phyloP scores from a whole-genome alignment of 148 eudicot species.

The Rhododendron simsii region DNA sequence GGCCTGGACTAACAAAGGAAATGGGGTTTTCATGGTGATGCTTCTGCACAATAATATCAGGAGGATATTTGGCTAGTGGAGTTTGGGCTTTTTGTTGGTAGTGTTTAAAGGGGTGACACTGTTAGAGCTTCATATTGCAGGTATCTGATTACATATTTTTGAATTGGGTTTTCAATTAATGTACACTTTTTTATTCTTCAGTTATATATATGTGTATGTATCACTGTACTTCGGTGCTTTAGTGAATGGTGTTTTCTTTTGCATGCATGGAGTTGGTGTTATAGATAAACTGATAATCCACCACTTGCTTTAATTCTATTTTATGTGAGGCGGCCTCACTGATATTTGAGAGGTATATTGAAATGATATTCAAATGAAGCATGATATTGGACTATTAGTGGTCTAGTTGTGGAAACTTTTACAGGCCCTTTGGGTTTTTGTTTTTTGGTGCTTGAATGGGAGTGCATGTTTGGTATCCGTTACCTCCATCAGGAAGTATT shows the following conservation, averaged over 20 bases:
- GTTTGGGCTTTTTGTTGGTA: conserved; percentile 1
- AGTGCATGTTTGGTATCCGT: neutral
- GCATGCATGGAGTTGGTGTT: neutral
- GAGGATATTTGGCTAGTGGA: conserved; percentile 7
- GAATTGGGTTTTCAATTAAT: neutral
- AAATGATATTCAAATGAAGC: neutral
- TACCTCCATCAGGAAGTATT: no score
- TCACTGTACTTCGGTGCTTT: conserved; percentile 5
- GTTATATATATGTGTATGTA: conserved; percentile 5
- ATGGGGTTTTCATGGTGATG: neutral
- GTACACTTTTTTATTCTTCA: conserved; percentile 3
- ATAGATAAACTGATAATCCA: neutral
- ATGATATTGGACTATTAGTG: neutral
- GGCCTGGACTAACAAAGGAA: neutral
- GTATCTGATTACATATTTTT: conserved; percentile 9
- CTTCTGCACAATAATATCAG: neutral
- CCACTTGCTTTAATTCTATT: neutral
- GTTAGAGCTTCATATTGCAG: conserved; percentile 12
- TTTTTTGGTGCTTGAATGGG: neutral
- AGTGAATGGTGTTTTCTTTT: neutral
- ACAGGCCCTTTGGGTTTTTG: neutral
- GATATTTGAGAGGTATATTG: neutral
- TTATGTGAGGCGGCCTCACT: neutral
- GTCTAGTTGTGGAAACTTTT: neutral
- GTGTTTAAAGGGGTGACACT: conserved; percentile 13